Base-by-base conservation (phyloP, 805 yeast genomes). In the Nakazawaea ernobii region DNA sequence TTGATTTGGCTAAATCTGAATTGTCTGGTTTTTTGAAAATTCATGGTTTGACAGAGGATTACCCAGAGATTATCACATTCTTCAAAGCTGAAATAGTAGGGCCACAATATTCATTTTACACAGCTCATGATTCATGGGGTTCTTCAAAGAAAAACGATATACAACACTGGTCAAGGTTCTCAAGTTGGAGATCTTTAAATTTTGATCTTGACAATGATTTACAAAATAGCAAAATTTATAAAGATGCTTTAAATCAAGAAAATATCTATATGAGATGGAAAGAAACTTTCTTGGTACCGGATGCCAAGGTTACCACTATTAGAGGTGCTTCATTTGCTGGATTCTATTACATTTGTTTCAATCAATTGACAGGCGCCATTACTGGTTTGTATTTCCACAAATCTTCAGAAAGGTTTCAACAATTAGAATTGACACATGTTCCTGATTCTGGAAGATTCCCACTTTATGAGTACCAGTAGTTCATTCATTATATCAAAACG, bases 221-320 rank as follows among this genome's bases (percentile, higher is more conserved):
- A 2, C 58, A 48, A 20, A 62, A 63, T 46, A 28, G 47, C 10
- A 48, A 55, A 13, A 53, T 58, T 9, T 65, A 66, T 50, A 33
- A 57, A 10, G 53, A 55, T 35, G 53, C 59, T 26, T 42, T 63
- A 4, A 53, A 68, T 42, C 66, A 72, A 52, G 74, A 80, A 49
- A 75, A 68, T 56, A 65, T 91, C 6, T 91, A 81, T 61, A 91
- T 91, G 97, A 74, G 97, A 55, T 91, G 98, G 98, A 91, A 91
- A 66, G 98, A 91, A 63, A 79, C 82, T 57, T 89, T 89, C 59
- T 66, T 91, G 51, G 82, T 86, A 8, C 95, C 96, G 0, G 95
- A 89, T 65, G 81, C 89, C 29, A 65, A 68, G 48, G 67, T 83
- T n/a, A 76, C 71, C 50, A 79, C 74, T 54, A 77, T 77, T 49